Base-by-base conservation (phyloP, 805 yeast genomes). In the Suhomyces xylopsoci region DNA sequence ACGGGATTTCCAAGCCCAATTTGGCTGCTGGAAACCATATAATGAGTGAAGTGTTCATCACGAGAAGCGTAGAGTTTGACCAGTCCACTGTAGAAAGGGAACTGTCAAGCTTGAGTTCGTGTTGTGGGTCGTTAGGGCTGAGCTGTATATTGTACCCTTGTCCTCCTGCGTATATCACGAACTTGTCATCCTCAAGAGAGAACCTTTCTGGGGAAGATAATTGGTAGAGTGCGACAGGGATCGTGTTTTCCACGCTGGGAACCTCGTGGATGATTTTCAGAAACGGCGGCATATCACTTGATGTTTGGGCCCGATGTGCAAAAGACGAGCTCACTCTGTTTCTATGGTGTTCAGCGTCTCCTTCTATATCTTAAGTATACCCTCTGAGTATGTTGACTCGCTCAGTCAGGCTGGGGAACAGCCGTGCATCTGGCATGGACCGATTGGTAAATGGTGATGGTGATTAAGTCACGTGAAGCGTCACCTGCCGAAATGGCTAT, bases 211-310 rank as follows among this genome's bases (percentile, higher is more conserved):
- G 80, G 2, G 72, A 69, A 25, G 73, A 70, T 10, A 71, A 61
- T 50, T 65, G 72, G 55, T 67, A 76, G 22, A 61, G 58, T 14
- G 62, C 49, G 9, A 63, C 57, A 3, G 69, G 67, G 10, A 74
- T 65, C 7, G 81, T 76, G 60, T 76, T 74, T 53, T 76, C 81
- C 48, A 65, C 62, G 52, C 67, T 74, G 26, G 81, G 81, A 32
- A 57, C 55, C 50, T 65, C 69, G 49, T 49, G 25, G 45, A 62
- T 52, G 48, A 65, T 46, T 40, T 58, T 51, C 9, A 41, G 28
- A 15, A 20, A 24, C 9, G 49, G 50, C 19, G 53, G 49, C 53
- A 50, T 49, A 17, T 12, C 14, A 15, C 8, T 7, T n/a, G 36
- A 32, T 32, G n/a, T 3, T 28, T 28, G 32, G n/a, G n/a, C 32